A percentile compares a stretch with the other conserved stretches of the same genome.
Conservation (phyloP, 2,329 filamentous ascomycete species). For the Epichloe uncinata region DNA sequence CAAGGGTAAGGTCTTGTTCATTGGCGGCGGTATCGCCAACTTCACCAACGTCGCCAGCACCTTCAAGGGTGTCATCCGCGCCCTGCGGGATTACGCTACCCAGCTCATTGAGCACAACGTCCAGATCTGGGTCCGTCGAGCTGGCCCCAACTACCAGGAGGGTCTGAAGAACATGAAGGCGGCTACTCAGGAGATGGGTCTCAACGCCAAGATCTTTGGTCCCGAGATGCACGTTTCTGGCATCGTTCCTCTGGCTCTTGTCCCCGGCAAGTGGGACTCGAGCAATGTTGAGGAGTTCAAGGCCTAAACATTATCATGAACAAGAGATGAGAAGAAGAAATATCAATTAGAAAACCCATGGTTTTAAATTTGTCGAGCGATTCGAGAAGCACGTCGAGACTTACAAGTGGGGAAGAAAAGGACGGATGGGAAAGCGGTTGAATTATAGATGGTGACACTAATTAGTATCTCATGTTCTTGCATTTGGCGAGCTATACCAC, state of each 20-base stretch:
- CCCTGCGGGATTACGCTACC: conserved; percentile 77
- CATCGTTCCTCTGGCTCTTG: conserved; percentile 84
- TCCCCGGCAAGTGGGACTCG: conserved; percentile 50
- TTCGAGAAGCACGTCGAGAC: background rate
- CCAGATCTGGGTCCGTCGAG: conserved; percentile 85
- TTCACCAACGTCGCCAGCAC: conserved; percentile 99
- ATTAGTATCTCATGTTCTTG: conserved; percentile 15
- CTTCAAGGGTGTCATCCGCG: conserved; percentile 99
- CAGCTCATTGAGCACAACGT: conserved; percentile 91
- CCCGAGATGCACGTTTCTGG: conserved; percentile 93
- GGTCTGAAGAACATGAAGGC: conserved; percentile 99
- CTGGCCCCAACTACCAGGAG: conserved; percentile 97
- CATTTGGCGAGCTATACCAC: conserved; percentile 23
- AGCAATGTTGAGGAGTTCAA: conserved; percentile 49
- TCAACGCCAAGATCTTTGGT: conserved; percentile 53
- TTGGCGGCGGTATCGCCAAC: conserved; percentile 99
- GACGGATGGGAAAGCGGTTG: background rate
- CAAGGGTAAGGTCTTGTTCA: conserved; percentile 97
- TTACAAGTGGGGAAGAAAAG: background rate
- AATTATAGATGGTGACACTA: conserved; percentile 10
- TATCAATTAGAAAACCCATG: background rate
- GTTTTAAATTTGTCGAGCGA: background rate
- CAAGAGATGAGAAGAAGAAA: background rate
- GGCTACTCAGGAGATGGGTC: conserved; percentile 82
- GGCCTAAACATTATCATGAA: conserved; percentile 24